Percentiles rank a stretch among this genome's conserved stretches.
These are phyloP conservation scores for Butyriboletus loyo DNA, from an alignment of 768 basidiomycete species.

Conservation along the genomic window DNA sequence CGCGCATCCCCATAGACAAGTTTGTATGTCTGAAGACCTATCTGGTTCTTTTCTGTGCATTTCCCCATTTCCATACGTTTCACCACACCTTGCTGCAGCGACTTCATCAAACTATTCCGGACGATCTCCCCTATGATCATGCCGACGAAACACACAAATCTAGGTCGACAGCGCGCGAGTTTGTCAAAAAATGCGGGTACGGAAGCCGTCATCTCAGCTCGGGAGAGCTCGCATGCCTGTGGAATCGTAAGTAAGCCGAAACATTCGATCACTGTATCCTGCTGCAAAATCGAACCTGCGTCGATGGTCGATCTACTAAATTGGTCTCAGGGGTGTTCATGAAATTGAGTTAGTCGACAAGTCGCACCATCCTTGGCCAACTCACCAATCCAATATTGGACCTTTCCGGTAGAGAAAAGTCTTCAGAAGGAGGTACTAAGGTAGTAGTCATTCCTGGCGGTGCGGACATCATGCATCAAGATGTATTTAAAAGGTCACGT, in stretches of 20 bases:
- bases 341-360: not conserved
- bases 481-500: not conserved
- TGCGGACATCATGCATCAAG: not conserved
- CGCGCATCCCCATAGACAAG: slow-evolving; percentile 11
- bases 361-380: not conserved
- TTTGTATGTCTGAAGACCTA: slow-evolving; percentile 25
- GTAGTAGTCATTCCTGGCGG: slow-evolving; percentile 53
- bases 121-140: slow-evolving; percentile 56
- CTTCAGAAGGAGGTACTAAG: slow-evolving; percentile 54
- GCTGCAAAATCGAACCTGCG: slow-evolving; percentile 42
- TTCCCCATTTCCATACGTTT: slow-evolving; percentile 5
- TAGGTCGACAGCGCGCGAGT: slow-evolving; percentile 53
- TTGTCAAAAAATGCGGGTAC: slow-evolving; percentile 63
- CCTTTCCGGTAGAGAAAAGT: slow-evolving; percentile 52
- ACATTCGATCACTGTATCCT: not conserved
- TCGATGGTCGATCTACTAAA: slow-evolving; percentile 65
- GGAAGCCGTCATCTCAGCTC: slow-evolving; percentile 46
- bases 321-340: slow-evolving; percentile 54
- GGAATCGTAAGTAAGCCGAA: not conserved
- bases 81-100: slow-evolving; percentile 1
- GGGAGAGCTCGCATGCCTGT: slow-evolving; percentile 56
- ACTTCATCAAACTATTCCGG: slow-evolving; percentile 36
- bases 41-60: slow-evolving; percentile 5
- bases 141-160: slow-evolving; percentile 77
- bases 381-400: slow-evolving; percentile 69